These are phyloP conservation scores for Claviceps africana DNA, from an alignment of 2,329 filamentous ascomycete species.

Conservation along the genomic window DNA sequence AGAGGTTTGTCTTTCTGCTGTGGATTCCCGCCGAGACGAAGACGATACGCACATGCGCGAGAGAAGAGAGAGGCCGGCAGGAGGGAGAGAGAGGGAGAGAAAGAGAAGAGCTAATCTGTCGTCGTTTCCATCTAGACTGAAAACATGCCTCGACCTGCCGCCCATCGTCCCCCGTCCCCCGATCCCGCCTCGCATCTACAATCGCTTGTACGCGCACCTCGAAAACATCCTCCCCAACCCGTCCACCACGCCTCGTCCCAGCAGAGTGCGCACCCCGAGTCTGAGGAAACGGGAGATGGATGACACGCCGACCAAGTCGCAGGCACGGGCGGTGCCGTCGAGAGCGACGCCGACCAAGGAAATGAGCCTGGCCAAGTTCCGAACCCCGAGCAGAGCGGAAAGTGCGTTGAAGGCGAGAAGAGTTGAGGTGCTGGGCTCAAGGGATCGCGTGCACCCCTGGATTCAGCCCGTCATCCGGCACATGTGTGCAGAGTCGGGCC, in stretches of 20 bases:
- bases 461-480: slow-evolving; percentile 53
- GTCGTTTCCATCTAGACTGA: slow-evolving; percentile 39
- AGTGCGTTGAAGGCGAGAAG: slow-evolving; percentile 29
- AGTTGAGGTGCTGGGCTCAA: slow-evolving; percentile 10
- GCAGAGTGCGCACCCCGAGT: slow-evolving; percentile 19
- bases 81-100: background rate
- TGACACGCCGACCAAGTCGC: slow-evolving; percentile 14
- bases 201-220: slow-evolving; percentile 68
- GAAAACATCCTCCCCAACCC: slow-evolving; percentile 51
- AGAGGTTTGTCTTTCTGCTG: slow-evolving; percentile 38
- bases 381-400: slow-evolving; percentile 20
- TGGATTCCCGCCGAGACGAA: too few species aligned
- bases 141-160: slow-evolving; percentile 62
- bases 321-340: slow-evolving; percentile 22
- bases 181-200: slow-evolving; percentile 67
- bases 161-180: slow-evolving; percentile 63
- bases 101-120: background rate
- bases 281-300: slow-evolving; percentile 16
- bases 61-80: background rate
- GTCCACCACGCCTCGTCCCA: slow-evolving; percentile 17
- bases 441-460: slow-evolving; percentile 44
- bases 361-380: slow-evolving; percentile 27
- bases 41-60: too few species aligned
- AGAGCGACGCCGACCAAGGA: slow-evolving; percentile 34
- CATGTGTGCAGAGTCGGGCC: slow-evolving; percentile 46